Evolutionary conservation across 2,329 filamentous ascomycete species (phyloP).

Genomic region (Hansfordia pulvinata): DNA sequence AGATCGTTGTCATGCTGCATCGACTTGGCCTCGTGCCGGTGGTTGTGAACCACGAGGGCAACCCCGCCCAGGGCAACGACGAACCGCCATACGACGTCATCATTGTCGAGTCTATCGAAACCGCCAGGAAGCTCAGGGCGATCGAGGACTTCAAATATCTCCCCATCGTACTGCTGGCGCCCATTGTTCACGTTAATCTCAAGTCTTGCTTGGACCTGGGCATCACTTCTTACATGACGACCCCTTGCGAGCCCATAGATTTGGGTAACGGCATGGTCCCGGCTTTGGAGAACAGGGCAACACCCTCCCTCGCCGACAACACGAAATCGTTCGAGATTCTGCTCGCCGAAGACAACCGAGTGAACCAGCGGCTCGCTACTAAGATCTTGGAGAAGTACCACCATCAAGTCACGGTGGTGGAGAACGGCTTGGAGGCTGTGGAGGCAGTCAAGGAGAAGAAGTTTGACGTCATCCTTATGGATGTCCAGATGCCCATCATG

Average conservation of each 20-base stretch:
- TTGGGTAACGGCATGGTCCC: constrained; percentile 93
- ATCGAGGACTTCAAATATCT: constrained; percentile 97
- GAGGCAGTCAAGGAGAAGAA: constrained; percentile 84
- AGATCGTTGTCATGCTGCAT: constrained; percentile 66
- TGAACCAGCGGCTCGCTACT: constrained; percentile 90
- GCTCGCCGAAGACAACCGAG: constrained; percentile 90
- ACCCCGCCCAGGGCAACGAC: constrained; percentile 37
- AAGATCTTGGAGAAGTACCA: constrained; percentile 98
- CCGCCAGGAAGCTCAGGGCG: constrained; percentile 69
- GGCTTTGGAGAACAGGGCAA: constrained; percentile 83
- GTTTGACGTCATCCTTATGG: constrained; percentile 97
- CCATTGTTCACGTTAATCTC: constrained; percentile 77
- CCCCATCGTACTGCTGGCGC: constrained; percentile 83
- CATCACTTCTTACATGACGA: constrained; percentile 99
- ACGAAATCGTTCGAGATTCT: constrained; percentile 93
- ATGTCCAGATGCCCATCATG: constrained; percentile 99
- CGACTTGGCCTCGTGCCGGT: constrained; percentile 69
- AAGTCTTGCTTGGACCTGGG: constrained; percentile 90
- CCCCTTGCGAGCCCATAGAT: constrained; percentile 86
- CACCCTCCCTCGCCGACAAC: constrained; percentile 82
- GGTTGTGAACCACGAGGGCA: constrained; percentile 70
- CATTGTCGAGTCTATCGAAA: constrained; percentile 86
- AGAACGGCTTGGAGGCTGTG: constrained; percentile 87
- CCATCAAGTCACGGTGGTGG: constrained; percentile 81
- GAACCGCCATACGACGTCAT: constrained; percentile 82